phyloP scores from a whole-genome alignment of 116 monocot genomes.

The Thalassia testudinum region DNA sequence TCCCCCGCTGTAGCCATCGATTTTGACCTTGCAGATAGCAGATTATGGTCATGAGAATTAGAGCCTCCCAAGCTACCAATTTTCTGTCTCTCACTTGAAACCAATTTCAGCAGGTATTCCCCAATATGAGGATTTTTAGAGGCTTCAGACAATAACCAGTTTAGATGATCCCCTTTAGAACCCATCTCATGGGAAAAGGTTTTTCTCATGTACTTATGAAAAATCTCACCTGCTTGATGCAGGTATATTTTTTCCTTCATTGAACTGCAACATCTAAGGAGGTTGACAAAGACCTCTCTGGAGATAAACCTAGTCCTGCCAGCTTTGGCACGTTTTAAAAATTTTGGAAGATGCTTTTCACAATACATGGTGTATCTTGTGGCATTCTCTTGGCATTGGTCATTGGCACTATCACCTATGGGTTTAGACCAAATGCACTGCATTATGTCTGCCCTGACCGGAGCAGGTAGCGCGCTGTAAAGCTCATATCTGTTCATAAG shows the following conservation, averaged over 20 bases:
- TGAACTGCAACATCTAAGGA: constrained; percentile 47
- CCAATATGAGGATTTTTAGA: constrained; percentile 58
- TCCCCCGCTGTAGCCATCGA: constrained; percentile 3
- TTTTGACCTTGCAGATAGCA: constrained; percentile 14
- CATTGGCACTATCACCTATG: constrained; percentile 10
- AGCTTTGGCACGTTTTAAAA: constrained; percentile 72
- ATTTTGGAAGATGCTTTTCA: constrained; percentile 83
- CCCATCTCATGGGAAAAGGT: constrained; percentile 35
- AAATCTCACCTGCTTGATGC: constrained; percentile 78
- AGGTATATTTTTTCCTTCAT: constrained; percentile 57
- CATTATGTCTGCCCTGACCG: constrained; percentile 13
- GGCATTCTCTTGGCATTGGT: constrained; percentile 51
- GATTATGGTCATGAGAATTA: constrained; percentile 10
- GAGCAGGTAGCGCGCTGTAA: constrained; percentile 21
- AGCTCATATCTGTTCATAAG: constrained; percentile 38
- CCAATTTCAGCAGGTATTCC: constrained; percentile 66
- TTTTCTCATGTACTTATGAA: constrained; percentile 73
- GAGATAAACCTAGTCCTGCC: constrained; percentile 68
- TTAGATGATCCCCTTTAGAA: constrained; percentile 28
- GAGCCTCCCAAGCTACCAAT: constrained; percentile 50
- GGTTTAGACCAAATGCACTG: constrained; percentile 50
- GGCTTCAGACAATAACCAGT: constrained; percentile 46
- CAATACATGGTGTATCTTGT: constrained; percentile 64
- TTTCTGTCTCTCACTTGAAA: constrained; percentile 76
- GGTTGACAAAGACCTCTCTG: constrained; percentile 64